Evolutionary conservation across 2,329 filamentous ascomycete genomes (phyloP).

Genomic region (Fusarium brachygibbosum): DNA sequence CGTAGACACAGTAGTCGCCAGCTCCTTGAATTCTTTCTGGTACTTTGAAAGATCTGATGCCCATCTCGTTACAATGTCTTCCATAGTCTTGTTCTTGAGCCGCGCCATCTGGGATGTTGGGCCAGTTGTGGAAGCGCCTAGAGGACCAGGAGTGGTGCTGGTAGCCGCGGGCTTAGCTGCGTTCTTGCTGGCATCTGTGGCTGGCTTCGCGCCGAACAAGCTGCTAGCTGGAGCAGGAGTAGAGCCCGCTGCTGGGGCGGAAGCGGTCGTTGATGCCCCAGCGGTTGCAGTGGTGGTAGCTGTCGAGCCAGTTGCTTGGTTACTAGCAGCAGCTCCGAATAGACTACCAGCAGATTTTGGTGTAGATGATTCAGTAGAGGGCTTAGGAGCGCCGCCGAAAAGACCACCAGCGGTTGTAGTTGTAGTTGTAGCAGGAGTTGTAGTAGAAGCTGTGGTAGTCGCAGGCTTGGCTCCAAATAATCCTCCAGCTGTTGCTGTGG

Average conservation of each 20-base stretch:
- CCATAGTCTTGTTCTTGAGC: slow-evolving; percentile 98
- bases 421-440: slow-evolving; percentile 48
- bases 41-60: slow-evolving; percentile 95
- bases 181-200: slow-evolving; percentile 50
- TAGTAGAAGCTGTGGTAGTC: slow-evolving; percentile 48
- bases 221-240: slow-evolving; percentile 51
- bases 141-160: slow-evolving; percentile 54
- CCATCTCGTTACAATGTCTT: slow-evolving; percentile 98
- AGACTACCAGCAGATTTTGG: slow-evolving; percentile 47
- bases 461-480: slow-evolving; percentile 54
- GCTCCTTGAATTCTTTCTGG: slow-evolving; percentile 94
- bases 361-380: slow-evolving; percentile 39
- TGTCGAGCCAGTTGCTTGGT: slow-evolving; percentile 40
- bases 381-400: slow-evolving; percentile 45
- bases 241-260: slow-evolving; percentile 49
- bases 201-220: slow-evolving; percentile 54
- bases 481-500: slow-evolving; percentile 50
- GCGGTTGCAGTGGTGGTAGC: slow-evolving; percentile 48
- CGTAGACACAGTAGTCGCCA: slow-evolving; percentile 85
- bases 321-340: slow-evolving; percentile 46
- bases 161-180: slow-evolving; percentile 50
- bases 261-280: slow-evolving; percentile 39
- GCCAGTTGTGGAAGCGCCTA: slow-evolving; percentile 82
- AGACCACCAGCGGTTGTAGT: slow-evolving; percentile 46
- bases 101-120: slow-evolving; percentile 88